phyloP scores from a whole-genome alignment of 192 early-diverging fungal species.

The Coemansia aciculifera region DNA sequence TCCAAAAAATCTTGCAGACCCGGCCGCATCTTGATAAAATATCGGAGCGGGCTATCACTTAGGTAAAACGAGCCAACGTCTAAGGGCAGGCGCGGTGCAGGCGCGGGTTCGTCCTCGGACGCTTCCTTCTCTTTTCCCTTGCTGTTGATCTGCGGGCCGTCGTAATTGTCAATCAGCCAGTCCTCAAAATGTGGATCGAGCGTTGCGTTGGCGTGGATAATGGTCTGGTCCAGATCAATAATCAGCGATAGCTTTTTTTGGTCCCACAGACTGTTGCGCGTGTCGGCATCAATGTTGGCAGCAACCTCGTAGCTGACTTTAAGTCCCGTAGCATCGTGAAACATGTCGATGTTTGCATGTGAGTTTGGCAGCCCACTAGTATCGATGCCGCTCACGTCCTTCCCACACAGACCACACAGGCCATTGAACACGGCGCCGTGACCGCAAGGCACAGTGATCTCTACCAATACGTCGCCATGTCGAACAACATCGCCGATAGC shows the following conservation, averaged over 20 bases:
- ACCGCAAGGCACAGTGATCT: conserved; percentile 62
- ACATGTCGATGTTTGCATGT: conserved; percentile 75
- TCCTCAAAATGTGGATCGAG: conserved; percentile 28
- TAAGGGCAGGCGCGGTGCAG: conserved; percentile 30
- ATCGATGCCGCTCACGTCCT: conserved; percentile 57
- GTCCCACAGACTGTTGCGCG: conserved; percentile 58
- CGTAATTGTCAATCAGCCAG: conserved; percentile 49
- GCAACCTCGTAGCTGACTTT: conserved; percentile 59
- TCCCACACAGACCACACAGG: conserved; percentile 81
- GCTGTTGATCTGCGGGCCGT: conserved; percentile 17
- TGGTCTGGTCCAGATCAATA: conserved; percentile 96
- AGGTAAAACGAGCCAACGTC: conserved; percentile 79
- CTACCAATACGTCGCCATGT: conserved; percentile 16
- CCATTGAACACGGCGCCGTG: conserved; percentile 77
- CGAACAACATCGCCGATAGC: conserved; percentile 23
- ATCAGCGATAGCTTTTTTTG: conserved; percentile 81
- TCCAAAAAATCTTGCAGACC: conserved; percentile 77
- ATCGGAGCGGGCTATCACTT: conserved; percentile 63
- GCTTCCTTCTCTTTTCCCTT: conserved; percentile 3
- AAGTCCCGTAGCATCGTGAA: conserved; percentile 70
- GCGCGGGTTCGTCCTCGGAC: background rate
- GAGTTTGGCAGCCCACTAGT: conserved; percentile 50
- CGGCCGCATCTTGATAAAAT: conserved; percentile 90
- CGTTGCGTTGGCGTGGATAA: conserved; percentile 81
- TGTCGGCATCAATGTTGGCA: conserved; percentile 21